Conservation (phyloP, 768 basidiomycete species). For the Boletus huronensis region DNA sequence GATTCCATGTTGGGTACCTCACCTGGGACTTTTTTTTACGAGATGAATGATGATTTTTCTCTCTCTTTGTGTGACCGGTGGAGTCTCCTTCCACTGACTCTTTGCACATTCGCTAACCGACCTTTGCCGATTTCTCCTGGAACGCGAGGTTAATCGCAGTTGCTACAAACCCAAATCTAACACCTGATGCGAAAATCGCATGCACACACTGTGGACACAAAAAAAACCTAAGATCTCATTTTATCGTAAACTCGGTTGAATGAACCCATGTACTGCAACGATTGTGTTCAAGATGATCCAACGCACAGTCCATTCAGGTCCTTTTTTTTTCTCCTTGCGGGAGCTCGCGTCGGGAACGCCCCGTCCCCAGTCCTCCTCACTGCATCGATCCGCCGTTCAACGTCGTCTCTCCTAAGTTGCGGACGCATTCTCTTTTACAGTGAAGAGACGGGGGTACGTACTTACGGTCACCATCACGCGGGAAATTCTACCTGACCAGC, state of each 20-base stretch:
- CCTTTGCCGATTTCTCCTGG: background rate
- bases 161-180: background rate
- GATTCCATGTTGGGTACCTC: constrained; percentile 10
- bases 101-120: background rate
- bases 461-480: no score
- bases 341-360: background rate
- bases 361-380: no score
- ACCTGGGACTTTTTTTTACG: background rate
- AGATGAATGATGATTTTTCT: background rate
- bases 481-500: no score
- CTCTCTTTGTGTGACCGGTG: background rate
- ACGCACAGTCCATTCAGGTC: background rate
- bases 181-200: background rate
- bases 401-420: background rate
- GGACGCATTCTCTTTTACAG: no score
- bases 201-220: background rate
- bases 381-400: background rate
- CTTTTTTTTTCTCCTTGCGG: background rate
- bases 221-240: no score
- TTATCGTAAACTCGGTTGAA: background rate
- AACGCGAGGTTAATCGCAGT: background rate
- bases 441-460: no score
- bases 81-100: no score
- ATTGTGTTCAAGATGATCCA: background rate
- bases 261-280: background rate